A percentile compares a stretch with the other conserved stretches of the same genome.
These are phyloP conservation scores for Rhynchosporium secalis DNA, from an alignment of 2,329 filamentous ascomycete genomes.

Conservation along the genomic window DNA sequence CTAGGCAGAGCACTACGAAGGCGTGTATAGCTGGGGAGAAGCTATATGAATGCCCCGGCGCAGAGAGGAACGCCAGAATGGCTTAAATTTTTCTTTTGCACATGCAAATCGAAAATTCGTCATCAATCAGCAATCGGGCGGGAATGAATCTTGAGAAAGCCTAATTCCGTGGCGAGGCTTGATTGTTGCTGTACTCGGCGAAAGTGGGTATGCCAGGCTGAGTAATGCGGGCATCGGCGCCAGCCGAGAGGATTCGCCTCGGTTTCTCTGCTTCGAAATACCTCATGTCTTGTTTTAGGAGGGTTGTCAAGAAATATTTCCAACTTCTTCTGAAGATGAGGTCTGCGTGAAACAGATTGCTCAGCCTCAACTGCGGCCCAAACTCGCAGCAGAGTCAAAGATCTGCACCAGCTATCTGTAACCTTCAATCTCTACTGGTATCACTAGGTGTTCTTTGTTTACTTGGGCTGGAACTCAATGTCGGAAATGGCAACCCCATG, in stretches of 20 bases:
- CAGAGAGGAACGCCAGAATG: constrained; percentile 12
- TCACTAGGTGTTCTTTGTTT: neutral
- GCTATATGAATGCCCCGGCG: neutral
- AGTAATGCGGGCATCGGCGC: constrained; percentile 7
- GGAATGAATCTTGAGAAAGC: neutral
- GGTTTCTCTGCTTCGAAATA: neutral
- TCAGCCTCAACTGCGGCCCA: constrained; percentile 4
- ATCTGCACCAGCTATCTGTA: neutral
- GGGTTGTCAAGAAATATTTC: neutral
- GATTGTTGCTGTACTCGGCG: neutral
- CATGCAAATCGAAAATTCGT: neutral
- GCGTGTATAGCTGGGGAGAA: neutral
- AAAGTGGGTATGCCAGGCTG: constrained; percentile 7
- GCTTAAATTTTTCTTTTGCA: constrained; percentile 2
- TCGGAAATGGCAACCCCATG: neutral
- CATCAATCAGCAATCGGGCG: neutral
- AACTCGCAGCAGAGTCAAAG: neutral
- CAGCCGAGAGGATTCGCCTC: neutral
- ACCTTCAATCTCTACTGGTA: constrained; percentile 2
- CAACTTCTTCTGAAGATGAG: neutral
- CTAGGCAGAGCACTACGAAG: neutral
- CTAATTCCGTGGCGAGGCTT: neutral
- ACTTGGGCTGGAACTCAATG: neutral
- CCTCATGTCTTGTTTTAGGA: neutral
- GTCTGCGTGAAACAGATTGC: neutral